These are phyloP conservation scores for Tritrichomonas foetus DNA, from an alignment of 208 protist species.

Conservation along the genomic window DNA sequence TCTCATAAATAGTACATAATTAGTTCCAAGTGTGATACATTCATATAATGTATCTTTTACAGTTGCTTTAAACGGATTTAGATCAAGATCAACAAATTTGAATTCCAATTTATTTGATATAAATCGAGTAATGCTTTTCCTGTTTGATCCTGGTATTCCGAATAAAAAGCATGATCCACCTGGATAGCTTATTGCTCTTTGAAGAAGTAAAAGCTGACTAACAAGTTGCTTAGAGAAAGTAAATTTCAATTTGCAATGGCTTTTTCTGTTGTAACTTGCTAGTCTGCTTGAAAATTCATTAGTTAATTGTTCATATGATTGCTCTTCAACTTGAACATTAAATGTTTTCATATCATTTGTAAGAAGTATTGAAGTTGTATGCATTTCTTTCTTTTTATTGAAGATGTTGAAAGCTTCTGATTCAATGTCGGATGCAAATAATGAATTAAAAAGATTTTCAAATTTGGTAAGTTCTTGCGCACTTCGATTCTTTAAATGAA, in stretches of 20 bases:
- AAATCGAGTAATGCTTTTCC: not conserved
- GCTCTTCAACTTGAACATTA: not conserved
- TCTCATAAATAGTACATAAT: not conserved
- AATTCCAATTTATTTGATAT: not conserved
- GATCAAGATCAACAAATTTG: not conserved
- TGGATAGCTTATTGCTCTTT: not conserved
- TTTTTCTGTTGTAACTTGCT: not conserved
- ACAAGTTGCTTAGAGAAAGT: not conserved
- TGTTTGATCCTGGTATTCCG: not conserved
- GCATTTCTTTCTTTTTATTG: too few species aligned
- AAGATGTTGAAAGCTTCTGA: too few species aligned
- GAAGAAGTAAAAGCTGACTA: not conserved
- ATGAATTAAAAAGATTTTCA: too few species aligned
- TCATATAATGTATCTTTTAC: not conserved
- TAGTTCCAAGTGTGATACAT: too few species aligned
- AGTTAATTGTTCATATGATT: not conserved
- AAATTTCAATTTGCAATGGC: not conserved
- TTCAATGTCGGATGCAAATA: too few species aligned
- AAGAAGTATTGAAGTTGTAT: not conserved
- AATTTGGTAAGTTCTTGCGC: too few species aligned
- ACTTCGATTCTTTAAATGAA: not conserved
- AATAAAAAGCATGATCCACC: not conserved
- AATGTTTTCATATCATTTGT: conserved; percentile 5
- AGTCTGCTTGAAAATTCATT: too few species aligned
- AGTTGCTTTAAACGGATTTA: not conserved